Evolutionary conservation across 148 eudicot species (phyloP), one percentile per base, ranked within the genome.

Genomic region (Euryodendron excelsum): DNA sequence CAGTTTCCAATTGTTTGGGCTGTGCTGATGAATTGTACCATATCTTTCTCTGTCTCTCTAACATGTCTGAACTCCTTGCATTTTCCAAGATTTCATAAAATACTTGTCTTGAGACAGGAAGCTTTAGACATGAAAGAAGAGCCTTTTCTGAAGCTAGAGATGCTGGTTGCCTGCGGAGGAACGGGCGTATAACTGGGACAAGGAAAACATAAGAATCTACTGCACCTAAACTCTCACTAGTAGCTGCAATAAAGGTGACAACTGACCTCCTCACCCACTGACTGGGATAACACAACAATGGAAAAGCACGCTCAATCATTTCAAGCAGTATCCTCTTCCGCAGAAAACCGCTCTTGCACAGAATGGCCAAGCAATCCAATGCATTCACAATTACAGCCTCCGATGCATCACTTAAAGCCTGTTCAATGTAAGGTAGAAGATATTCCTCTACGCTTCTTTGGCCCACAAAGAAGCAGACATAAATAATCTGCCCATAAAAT

Each of bases 401-500:
- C 21, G 92, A 89, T n/a, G 84, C 75, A 80, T 96, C 99, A 87
- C 87, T 90, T 72, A 96, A 80, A 69, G 99, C 97, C 79, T 90
- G 99, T 80, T 91, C 98, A 82, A 96, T 90, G 74, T 93, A 93
- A 1, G 98, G 99, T 75, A 92, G 83, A 70, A 96, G 98, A 86
- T 93, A 96, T 76, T 96, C 96, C 89, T 96, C 99, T 23, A 96
- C 99, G 81, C 97, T 96, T 82, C 99, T 90, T 84, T 93, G 92
- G 23, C 99, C 99, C 72, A 96, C 97, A 87, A 93, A 91, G 85
- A 93, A 91, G 80, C 99, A 96, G 72, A 96, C 99, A 80, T 96
- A 90, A 59, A 91, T 81, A 41, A 96, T 96, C 87, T 96, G 91
- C 47, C 85, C 91, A 79, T 93, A 96, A 82, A 96, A 96, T 85